A percentile compares a stretch with the other conserved stretches of the same genome.
Evolutionary conservation across 192 early-diverging fungal genomes (phyloP).

Genomic region (Linnemannia schmuckeri): DNA sequence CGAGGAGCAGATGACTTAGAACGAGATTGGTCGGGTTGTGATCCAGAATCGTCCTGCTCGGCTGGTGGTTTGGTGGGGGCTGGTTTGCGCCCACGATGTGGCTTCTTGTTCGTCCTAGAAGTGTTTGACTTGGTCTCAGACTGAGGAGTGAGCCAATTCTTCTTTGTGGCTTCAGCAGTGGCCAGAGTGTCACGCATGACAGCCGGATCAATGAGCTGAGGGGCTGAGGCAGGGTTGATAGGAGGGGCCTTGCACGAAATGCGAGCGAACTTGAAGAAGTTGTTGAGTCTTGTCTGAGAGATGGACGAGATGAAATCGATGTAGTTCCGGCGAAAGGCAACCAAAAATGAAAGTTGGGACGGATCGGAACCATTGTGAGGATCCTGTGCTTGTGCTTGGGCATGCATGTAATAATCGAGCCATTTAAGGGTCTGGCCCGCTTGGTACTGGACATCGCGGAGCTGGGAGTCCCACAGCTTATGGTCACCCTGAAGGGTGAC

Average conservation of each 20-base stretch:
- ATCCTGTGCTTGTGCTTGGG: constrained; percentile 1
- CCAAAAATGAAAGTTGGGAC: constrained; percentile 17
- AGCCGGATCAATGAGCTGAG: constrained; percentile 4
- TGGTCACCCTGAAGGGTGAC: too few relatives aligned
- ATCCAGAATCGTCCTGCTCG: not conserved
- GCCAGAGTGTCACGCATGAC: not conserved
- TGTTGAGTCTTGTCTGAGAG: constrained; percentile 11
- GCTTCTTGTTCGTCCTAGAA: not conserved
- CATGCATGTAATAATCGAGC: not conserved
- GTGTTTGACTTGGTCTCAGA: not conserved
- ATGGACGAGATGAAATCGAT: constrained; percentile 14
- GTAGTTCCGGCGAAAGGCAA: constrained; percentile 14
- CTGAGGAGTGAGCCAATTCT: not conserved
- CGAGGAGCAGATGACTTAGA: not conserved
- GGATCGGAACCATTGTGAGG: not conserved
- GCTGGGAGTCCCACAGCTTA: too few relatives aligned
- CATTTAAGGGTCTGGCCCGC: too few relatives aligned
- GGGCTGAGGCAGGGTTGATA: not conserved
- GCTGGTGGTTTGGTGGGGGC: not conserved
- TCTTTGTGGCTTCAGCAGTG: not conserved
- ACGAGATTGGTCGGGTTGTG: too few relatives aligned
- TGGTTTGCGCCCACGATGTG: not conserved
- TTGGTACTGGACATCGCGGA: too few relatives aligned
- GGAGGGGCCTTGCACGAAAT: constrained; percentile 8
- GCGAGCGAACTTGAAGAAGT: not conserved